Conservation (phyloP, 2,329 filamentous ascomycete genomes). For the Endothia cerciana region DNA sequence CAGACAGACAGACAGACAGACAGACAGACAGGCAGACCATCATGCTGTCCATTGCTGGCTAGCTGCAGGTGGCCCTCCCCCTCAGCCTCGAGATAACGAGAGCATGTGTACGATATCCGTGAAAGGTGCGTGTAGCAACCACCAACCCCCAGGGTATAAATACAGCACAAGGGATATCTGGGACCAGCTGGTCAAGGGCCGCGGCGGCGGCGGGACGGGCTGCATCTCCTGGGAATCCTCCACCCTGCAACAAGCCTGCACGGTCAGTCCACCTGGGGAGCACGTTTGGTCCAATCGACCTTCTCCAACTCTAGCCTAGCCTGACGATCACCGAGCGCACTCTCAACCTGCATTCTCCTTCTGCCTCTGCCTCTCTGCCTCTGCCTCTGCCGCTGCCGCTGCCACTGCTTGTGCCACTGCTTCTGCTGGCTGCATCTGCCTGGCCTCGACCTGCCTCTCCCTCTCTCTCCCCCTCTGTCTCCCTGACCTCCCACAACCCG, state of each 20-base stretch:
- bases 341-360: background rate
- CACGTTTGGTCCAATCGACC: background rate
- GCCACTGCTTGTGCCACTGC: background rate
- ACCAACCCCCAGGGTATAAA: too few relatives aligned
- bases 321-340: conserved; percentile 5
- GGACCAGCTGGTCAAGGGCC: background rate
- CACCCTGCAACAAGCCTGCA: background rate
- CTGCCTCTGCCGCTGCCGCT: background rate
- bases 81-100: too few relatives aligned
- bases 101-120: too few relatives aligned
- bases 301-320: conserved; percentile 3
- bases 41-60: too few relatives aligned
- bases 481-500: background rate
- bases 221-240: background rate
- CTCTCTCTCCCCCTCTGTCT: background rate
- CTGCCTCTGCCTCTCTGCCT: background rate
- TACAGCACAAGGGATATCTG: too few relatives aligned
- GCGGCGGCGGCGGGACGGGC: background rate
- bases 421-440: background rate
- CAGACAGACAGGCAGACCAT: too few relatives aligned
- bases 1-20: too few relatives aligned
- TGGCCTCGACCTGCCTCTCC: background rate
- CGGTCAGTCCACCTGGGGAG: background rate
- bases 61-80: too few relatives aligned
- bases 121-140: too few relatives aligned